Evolutionary conservation across 2,329 filamentous ascomycete species (phyloP).

Genomic region (Proliferodiscus dingleyae): DNA sequence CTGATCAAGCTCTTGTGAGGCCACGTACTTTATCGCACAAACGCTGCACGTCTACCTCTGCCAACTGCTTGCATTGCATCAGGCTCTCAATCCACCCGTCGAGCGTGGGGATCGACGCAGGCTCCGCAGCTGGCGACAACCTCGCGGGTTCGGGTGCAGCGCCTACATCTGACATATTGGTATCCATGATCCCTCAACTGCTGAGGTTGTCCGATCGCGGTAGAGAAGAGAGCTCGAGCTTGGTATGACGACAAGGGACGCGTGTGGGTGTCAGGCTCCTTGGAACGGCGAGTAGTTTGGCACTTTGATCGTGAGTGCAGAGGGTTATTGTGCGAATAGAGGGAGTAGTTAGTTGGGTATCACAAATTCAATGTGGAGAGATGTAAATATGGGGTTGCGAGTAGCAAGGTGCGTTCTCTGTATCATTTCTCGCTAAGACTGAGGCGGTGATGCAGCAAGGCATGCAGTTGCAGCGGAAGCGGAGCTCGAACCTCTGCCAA

Average conservation of each 20-base stretch:
- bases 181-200: slow-evolving; percentile 63
- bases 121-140: slow-evolving; percentile 72
- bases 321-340: slow-evolving; percentile 4
- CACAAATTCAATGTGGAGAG: slow-evolving; percentile 18
- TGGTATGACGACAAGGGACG: slow-evolving; percentile 27
- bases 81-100: slow-evolving; percentile 98
- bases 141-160: slow-evolving; percentile 75
- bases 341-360: slow-evolving; percentile 20
- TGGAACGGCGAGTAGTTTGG: background rate
- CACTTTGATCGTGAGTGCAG: background rate
- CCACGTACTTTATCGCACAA: slow-evolving; percentile 89
- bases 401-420: background rate
- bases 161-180: slow-evolving; percentile 97
- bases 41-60: slow-evolving; percentile 89
- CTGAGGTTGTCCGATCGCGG: slow-evolving; percentile 10
- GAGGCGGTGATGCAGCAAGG: background rate
- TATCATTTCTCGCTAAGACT: slow-evolving; percentile 8
- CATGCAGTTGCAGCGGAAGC: no score
- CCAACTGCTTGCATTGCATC: slow-evolving; percentile 98
- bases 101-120: slow-evolving; percentile 83
- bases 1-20: slow-evolving; percentile 2
- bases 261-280: slow-evolving; percentile 4
- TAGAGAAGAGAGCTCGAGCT: slow-evolving; percentile 26
- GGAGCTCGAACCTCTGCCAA: no score
- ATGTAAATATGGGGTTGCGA: slow-evolving; percentile 4